Evolutionary conservation across 208 protist species (phyloP).

Genomic region (Crithidia mellificae): DNA sequence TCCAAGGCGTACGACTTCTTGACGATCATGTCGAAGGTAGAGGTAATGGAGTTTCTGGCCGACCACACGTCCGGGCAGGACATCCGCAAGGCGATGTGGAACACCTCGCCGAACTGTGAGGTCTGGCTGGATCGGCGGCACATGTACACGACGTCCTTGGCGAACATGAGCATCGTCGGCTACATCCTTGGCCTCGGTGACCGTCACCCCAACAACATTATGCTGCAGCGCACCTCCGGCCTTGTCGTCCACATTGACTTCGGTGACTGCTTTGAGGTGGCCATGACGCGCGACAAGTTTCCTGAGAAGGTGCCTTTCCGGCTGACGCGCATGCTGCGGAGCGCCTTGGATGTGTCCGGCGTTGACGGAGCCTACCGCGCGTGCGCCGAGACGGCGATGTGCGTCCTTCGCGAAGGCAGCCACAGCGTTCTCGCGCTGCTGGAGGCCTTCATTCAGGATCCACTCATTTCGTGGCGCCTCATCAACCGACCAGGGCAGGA

Average conservation of each 20-base stretch:
- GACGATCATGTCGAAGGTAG: constrained; percentile 85
- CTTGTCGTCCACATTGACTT: constrained; percentile 99
- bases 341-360: constrained; percentile 98
- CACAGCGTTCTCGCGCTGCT: constrained; percentile 99
- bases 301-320: constrained; percentile 99
- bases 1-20: constrained; percentile 86
- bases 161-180: constrained; percentile 98
- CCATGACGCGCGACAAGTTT: constrained; percentile 98
- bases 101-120: constrained; percentile 95
- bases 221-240: constrained; percentile 97
- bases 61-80: constrained; percentile 96
- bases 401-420: constrained; percentile 97
- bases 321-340: constrained; percentile 99
- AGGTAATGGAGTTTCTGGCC: constrained; percentile 95
- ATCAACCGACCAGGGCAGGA: constrained; percentile 75
- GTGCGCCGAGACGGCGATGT: constrained; percentile 97
- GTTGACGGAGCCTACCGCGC: constrained; percentile 98
- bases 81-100: constrained; percentile 96
- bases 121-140: constrained; percentile 98
- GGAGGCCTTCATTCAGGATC: constrained; percentile 99
- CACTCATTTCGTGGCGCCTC: constrained; percentile 99
- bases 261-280: constrained; percentile 99
- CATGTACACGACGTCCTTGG: constrained; percentile 98
- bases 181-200: constrained; percentile 99
- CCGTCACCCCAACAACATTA: constrained; percentile 99